phyloP scores from a whole-genome alignment of 2,329 filamentous ascomycete genomes.

The Karstenula rhodostoma region DNA sequence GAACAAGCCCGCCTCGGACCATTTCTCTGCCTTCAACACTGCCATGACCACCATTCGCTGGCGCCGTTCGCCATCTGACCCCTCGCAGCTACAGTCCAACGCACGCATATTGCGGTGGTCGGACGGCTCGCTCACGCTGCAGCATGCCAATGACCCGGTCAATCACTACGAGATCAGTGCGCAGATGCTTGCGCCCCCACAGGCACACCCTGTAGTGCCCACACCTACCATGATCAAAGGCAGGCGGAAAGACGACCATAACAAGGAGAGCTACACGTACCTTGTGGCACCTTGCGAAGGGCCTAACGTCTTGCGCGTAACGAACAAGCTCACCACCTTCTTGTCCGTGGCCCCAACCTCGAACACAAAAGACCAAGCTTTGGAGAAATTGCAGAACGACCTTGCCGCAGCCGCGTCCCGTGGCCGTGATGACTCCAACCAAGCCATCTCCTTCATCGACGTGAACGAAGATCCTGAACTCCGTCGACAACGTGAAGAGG shows the following conservation, averaged over 20 bases:
- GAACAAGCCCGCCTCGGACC: slow-evolving; percentile 53
- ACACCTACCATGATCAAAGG: slow-evolving; percentile 53
- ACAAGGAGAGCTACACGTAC: slow-evolving; percentile 80
- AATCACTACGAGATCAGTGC: slow-evolving; percentile 78
- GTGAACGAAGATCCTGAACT: slow-evolving; percentile 78
- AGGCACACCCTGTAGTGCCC: slow-evolving; percentile 58
- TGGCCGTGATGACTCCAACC: slow-evolving; percentile 54
- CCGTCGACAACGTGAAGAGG: slow-evolving; percentile 75
- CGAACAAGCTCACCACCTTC: slow-evolving; percentile 78
- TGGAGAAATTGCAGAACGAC: slow-evolving; percentile 71
- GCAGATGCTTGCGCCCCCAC: slow-evolving; percentile 72
- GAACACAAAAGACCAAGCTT: slow-evolving; percentile 73
- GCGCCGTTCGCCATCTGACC: slow-evolving; percentile 71
- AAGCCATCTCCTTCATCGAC: slow-evolving; percentile 70
- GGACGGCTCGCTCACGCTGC: slow-evolving; percentile 78
- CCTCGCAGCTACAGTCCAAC: slow-evolving; percentile 75
- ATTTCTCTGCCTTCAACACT: slow-evolving; percentile 68
- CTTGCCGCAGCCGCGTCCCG: slow-evolving; percentile 70
- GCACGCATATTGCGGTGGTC: slow-evolving; percentile 79
- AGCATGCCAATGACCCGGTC: slow-evolving; percentile 71
- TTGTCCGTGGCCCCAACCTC: slow-evolving; percentile 74
- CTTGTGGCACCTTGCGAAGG: slow-evolving; percentile 74
- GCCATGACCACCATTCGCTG: slow-evolving; percentile 75
- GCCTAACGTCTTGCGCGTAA: slow-evolving; percentile 73
- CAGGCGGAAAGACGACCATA: slow-evolving; percentile 56